Base-by-base conservation (phyloP, 768 basidiomycete species). In the Hypholoma sublateritium region DNA sequence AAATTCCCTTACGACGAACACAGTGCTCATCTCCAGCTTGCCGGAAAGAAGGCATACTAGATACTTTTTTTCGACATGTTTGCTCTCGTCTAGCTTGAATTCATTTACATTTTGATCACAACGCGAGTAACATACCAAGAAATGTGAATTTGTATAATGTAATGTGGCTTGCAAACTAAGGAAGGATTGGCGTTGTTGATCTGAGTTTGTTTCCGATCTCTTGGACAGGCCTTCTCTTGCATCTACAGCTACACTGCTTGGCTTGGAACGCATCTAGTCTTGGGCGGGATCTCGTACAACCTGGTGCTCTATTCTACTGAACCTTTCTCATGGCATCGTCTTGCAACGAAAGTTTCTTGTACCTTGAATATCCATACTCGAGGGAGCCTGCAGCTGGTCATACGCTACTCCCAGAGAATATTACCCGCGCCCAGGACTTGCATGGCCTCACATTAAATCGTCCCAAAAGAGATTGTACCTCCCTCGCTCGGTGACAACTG, bases 1-100 rank as follows among this genome's bases (percentile, higher is more conserved):
- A 91, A 90, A 75, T 81, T 89, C 66, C 93, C 93, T 8, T 97
- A 91, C 79, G 96, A 98, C 73, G 95, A 96, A 78, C 89, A 93
- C 85, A 91, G 91, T 69, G 89, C 87, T 45, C 93, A 97, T 74
- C 83, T 99, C 59, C 91, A 91, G 71, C 80, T 96, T 63, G 82
- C 88, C 53, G 81, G 84, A 74, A 95, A 93, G 82, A 88, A 88
- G 71, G 80, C 82, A 64, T 88, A 88, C 75, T 83, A 77, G 65
- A 63, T 62, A 53, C 55, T 65, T 58, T 57, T 55, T 58, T 56
- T 59, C 58, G 53, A 55, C 57, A 50, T 59, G 34, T 50, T 35
- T 62, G 39, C 43, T 59, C 58, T 55, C 48, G 25, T 35, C 37
- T 57, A 41, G 56, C 51, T 47, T 28, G 49, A 51, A 59, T 54